Evolutionary conservation across 169 alveolate genomes (phyloP).

Genomic region (Miamiensis avidus): DNA sequence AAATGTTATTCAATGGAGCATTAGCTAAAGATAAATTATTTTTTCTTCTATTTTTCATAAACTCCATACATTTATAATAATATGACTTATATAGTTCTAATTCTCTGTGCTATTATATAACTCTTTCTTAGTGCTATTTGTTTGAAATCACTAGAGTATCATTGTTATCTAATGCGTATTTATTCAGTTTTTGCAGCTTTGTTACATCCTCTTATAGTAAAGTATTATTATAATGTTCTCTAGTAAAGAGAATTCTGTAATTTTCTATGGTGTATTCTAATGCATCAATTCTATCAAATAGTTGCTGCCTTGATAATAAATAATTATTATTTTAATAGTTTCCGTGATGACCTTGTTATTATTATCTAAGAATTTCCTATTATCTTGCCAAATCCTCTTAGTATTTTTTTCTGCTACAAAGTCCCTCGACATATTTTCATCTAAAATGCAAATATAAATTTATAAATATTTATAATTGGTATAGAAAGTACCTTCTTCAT

Average conservation of each 20-base stretch:
- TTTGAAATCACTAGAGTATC: slow-evolving; percentile 5
- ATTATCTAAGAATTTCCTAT: background rate
- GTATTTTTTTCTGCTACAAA: background rate
- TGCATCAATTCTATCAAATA: slow-evolving; percentile 4
- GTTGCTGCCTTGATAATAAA: background rate
- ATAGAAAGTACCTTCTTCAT: background rate
- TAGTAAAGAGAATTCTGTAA: background rate
- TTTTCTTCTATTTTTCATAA: slow-evolving; percentile 22
- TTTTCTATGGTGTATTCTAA: slow-evolving; percentile 1
- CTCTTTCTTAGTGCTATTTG: background rate
- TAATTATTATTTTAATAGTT: background rate
- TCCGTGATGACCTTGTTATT: background rate
- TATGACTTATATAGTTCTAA: slow-evolving; percentile 4
- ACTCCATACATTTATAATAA: slow-evolving; percentile 16
- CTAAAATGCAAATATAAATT: background rate
- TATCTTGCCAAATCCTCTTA: slow-evolving; percentile 2
- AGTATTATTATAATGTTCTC: background rate
- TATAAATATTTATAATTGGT: too few species aligned
- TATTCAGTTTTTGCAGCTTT: background rate
- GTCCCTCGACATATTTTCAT: background rate
- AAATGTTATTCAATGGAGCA: too few species aligned
- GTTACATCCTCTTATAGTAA: background rate
- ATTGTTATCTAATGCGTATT: background rate
- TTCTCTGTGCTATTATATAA: slow-evolving; percentile 9
- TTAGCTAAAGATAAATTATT: slow-evolving; percentile 5